These are phyloP conservation scores for Vitellaria paradoxa DNA, from an alignment of 179 eudicot genomes.

Conservation along the genomic window DNA sequence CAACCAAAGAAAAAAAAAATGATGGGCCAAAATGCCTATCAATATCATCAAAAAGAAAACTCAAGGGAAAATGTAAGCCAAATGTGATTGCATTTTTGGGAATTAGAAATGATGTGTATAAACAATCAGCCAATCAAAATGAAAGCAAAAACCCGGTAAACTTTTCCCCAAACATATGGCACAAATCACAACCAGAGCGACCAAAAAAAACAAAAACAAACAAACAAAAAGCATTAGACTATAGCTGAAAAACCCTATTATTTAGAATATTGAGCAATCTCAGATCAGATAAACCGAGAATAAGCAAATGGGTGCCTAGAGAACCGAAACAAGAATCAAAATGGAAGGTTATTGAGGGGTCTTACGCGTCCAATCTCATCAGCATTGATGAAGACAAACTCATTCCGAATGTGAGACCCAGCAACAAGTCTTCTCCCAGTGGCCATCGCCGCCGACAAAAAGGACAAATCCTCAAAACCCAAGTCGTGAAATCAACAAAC, in stretches of 20 bases:
- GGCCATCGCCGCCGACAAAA: neutral
- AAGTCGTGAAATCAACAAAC: neutral
- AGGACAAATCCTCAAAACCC: neutral
- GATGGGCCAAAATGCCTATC: neutral
- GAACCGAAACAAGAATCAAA: neutral
- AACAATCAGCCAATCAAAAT: neutral
- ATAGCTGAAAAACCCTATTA: neutral
- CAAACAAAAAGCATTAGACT: too few relatives aligned
- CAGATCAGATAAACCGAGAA: neutral
- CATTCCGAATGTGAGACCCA: conserved; percentile 14
- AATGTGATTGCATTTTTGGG: neutral
- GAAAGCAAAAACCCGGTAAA: neutral
- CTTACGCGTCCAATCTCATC: conserved; percentile 10
- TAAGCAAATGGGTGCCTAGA: neutral
- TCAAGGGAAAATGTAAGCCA: neutral
- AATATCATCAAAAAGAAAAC: neutral
- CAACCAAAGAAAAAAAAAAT: neutral
- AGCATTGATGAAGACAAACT: conserved; percentile 9
- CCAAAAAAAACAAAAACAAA: neutral
- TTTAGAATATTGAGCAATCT: neutral
- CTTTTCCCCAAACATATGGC: neutral
- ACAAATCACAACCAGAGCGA: neutral
- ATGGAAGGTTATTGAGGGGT: neutral
- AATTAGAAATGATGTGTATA: neutral
- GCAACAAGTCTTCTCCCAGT: conserved; percentile 7